Conservation (phyloP, 495 filamentous ascomycete species). For the Bombardia bombarda region DNA sequence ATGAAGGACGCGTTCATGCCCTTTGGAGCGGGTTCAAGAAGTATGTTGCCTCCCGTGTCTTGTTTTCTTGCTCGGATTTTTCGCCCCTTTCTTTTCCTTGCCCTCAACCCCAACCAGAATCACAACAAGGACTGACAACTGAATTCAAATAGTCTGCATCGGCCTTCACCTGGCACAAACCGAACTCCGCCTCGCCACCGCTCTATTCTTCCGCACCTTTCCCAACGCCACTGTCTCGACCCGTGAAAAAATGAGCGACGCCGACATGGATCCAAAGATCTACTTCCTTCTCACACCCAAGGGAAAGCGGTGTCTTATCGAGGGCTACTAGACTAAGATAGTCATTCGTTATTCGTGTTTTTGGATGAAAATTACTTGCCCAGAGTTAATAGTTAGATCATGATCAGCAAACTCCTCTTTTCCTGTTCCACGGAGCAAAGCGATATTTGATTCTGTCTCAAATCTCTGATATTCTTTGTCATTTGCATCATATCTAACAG, state of each 20-base stretch:
- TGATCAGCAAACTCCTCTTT: no score
- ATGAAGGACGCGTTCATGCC: slow-evolving; percentile 48
- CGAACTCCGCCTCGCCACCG: slow-evolving; percentile 22
- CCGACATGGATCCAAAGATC: slow-evolving; percentile 34
- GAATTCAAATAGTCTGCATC: slow-evolving; percentile 22
- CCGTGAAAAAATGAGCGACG: slow-evolving; percentile 33
- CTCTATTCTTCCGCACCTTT: slow-evolving; percentile 24
- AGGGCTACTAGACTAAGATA: neutral
- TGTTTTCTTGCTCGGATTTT: neutral
- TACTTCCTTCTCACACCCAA: slow-evolving; percentile 38
- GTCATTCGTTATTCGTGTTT: no score
- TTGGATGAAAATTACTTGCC: no score
- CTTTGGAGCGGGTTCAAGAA: slow-evolving; percentile 41
- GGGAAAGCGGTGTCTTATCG: slow-evolving; percentile 33
- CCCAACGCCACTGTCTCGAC: slow-evolving; percentile 18
- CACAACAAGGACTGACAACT: slow-evolving; percentile 3
- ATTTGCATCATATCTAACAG: no score
- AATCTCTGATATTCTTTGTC: no score
- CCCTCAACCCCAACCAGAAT: slow-evolving; percentile 7
- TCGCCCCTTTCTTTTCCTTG: neutral
- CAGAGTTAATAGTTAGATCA: no score
- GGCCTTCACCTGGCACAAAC: slow-evolving; percentile 25
- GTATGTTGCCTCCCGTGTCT: slow-evolving; percentile 6
- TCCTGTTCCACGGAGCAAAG: no score
- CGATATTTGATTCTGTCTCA: no score